Percentiles rank a stretch among this genome's conserved stretches.
Evolutionary conservation across 1,284 basidiomycete species (phyloP).

Genomic region (Malassezia dermatis): DNA sequence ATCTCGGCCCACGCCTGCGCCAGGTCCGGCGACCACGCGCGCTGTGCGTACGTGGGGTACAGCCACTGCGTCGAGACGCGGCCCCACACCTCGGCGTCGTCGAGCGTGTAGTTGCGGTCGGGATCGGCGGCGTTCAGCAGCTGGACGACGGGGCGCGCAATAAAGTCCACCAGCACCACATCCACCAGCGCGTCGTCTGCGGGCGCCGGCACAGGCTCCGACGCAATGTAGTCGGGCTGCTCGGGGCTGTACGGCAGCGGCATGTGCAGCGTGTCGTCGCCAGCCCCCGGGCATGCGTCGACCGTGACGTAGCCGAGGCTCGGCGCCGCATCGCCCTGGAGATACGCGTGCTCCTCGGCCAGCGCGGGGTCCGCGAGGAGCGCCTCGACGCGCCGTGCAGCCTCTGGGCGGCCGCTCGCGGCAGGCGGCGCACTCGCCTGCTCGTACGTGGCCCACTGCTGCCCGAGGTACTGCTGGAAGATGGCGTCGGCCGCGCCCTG

Average conservation of each 20-base stretch:
- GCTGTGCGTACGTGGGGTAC: constrained; percentile 32
- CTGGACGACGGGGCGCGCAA: constrained; percentile 20
- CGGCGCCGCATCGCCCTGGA: constrained; percentile 8
- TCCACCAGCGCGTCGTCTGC: constrained; percentile 20
- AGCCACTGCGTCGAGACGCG: constrained; percentile 37
- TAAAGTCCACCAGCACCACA: constrained; percentile 34
- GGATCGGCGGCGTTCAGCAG: constrained; percentile 21
- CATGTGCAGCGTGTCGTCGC: constrained; percentile 40
- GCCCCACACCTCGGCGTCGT: constrained; percentile 29
- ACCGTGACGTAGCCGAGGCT: constrained; percentile 46
- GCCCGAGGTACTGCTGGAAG: constrained; percentile 19
- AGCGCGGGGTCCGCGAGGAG: neutral
- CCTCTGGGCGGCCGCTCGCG: constrained; percentile 12
- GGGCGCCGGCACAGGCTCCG: constrained; percentile 22
- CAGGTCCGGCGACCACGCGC: constrained; percentile 19
- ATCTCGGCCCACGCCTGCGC: neutral
- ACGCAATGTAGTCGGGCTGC: constrained; percentile 40
- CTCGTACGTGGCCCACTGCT: neutral
- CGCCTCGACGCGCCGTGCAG: constrained; percentile 13
- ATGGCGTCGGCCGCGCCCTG: constrained; percentile 22
- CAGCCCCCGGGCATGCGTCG: constrained; percentile 27
- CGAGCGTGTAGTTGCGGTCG: constrained; percentile 19
- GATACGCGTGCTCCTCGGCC: neutral
- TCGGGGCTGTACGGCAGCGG: constrained; percentile 23
- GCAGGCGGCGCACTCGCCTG: constrained; percentile 5